Conservation (phyloP, 805 yeast genomes). For the Zygosaccharomyces rouxii region DNA sequence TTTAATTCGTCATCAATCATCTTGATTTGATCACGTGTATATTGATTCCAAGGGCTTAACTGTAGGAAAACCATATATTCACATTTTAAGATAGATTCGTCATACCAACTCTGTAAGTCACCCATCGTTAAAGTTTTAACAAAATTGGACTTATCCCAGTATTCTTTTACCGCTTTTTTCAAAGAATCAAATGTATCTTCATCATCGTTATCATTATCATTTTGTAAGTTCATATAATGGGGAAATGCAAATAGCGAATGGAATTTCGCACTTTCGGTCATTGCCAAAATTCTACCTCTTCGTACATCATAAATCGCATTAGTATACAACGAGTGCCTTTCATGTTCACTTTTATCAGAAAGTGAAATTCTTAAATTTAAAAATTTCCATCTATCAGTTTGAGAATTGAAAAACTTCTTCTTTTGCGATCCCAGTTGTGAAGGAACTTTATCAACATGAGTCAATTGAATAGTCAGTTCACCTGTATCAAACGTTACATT, state of each 20-base stretch:
- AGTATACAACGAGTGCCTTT: conserved; percentile 47
- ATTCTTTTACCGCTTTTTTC: conserved; percentile 41
- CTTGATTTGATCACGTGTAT: conserved; percentile 46
- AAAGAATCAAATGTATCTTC: conserved; percentile 43
- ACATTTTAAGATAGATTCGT: conserved; percentile 46
- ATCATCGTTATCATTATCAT: conserved; percentile 41
- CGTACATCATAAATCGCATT: conserved; percentile 63
- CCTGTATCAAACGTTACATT: conserved; percentile 32
- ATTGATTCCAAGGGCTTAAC: conserved; percentile 53
- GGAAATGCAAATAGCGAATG: conserved; percentile 59
- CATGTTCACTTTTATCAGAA: conserved; percentile 44
- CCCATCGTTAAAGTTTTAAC: conserved; percentile 47
- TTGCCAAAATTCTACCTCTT: conserved; percentile 56
- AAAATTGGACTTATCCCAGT: conserved; percentile 41
- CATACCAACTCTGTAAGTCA: conserved; percentile 26
- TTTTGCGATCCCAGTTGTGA: conserved; percentile 19
- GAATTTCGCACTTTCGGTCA: conserved; percentile 61
- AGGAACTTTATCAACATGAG: conserved; percentile 21
- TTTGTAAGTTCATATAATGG: conserved; percentile 41
- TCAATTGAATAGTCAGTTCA: conserved; percentile 22
- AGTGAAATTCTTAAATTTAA: conserved; percentile 34
- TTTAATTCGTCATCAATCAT: conserved; percentile 67
- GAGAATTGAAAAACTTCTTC: conserved; percentile 29
- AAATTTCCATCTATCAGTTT: conserved; percentile 40
- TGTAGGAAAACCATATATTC: conserved; percentile 71